Conservation (phyloP, 768 basidiomycete genomes). For the Heimioporus sp. region DNA sequence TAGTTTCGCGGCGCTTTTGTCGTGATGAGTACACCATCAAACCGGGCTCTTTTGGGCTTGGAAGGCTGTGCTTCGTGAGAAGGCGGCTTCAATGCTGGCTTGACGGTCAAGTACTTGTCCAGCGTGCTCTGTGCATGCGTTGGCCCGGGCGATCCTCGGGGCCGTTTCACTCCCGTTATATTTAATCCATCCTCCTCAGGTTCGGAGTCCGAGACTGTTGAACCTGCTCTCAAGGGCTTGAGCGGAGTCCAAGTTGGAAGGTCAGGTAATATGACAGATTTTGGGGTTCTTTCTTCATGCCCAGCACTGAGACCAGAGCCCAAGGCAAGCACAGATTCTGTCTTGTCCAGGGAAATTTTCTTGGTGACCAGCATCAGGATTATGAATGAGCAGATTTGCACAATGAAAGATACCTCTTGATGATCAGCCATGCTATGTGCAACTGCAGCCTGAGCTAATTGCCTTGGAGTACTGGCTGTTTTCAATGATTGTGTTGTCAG, state of each 20-base stretch:
- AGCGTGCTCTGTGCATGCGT: neutral
- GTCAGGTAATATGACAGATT: conserved; percentile 7
- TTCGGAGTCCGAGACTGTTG: conserved; percentile 5
- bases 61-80: neutral
- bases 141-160: neutral
- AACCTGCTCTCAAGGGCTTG: neutral
- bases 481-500: neutral
- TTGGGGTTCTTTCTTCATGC: neutral
- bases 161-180: neutral
- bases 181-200: conserved; percentile 1
- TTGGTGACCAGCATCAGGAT: conserved; percentile 8
- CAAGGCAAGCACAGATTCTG: neutral
- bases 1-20: conserved; percentile 1
- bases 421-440: conserved; percentile 1
- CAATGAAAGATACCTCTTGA: conserved; percentile 10
- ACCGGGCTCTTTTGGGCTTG: conserved; percentile 17
- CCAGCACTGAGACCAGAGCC: neutral
- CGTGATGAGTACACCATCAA: conserved; percentile 24
- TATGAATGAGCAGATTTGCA: neutral
- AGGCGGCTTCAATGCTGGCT: neutral
- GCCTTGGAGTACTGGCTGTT: conserved; percentile 15
- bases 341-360: conserved; percentile 8
- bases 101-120: neutral
- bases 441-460: neutral
- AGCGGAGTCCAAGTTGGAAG: conserved; percentile 26